Evolutionary conservation across 768 basidiomycete genomes (phyloP).

Genomic region (Hemileccinum rubropunctum): DNA sequence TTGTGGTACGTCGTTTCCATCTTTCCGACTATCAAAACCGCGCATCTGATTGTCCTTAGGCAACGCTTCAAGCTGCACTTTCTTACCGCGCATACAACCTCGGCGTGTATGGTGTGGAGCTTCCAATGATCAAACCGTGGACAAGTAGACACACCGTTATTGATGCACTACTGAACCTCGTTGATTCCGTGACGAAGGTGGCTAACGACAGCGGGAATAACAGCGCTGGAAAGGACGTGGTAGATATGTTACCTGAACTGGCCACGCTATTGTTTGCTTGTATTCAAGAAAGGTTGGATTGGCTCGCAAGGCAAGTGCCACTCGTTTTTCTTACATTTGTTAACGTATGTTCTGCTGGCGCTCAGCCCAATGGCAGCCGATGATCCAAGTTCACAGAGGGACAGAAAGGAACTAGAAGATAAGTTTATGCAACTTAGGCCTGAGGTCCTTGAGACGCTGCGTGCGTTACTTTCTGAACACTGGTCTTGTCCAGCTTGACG

Average conservation of each 20-base stretch:
- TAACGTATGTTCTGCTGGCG: background rate
- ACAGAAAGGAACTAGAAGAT: constrained; percentile 58
- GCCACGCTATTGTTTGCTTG: constrained; percentile 63
- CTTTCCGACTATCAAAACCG: background rate
- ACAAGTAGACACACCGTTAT: constrained; percentile 69
- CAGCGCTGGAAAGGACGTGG: constrained; percentile 35
- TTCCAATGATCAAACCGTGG: constrained; percentile 77
- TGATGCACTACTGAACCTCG: constrained; percentile 68
- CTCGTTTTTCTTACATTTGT: background rate
- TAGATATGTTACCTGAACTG: constrained; percentile 60
- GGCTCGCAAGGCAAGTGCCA: constrained; percentile 54
- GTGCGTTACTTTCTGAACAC: constrained; percentile 44
- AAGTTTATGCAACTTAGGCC: constrained; percentile 72
- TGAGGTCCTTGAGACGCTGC: constrained; percentile 73
- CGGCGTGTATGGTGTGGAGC: constrained; percentile 73
- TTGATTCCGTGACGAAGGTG: constrained; percentile 53
- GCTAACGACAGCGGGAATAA: constrained; percentile 13
- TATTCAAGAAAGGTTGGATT: constrained; percentile 65
- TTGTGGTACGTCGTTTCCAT: constrained; percentile 50
- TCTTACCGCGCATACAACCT: constrained; percentile 73
- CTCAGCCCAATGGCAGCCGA: constrained; percentile 45
- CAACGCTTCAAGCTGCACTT: constrained; percentile 66
- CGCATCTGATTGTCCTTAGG: constrained; percentile 39
- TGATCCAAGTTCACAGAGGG: constrained; percentile 50
- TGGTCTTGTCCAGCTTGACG: background rate